phyloP scores from a whole-genome alignment of 345 rosid species.

The Passiflora organensis region DNA sequence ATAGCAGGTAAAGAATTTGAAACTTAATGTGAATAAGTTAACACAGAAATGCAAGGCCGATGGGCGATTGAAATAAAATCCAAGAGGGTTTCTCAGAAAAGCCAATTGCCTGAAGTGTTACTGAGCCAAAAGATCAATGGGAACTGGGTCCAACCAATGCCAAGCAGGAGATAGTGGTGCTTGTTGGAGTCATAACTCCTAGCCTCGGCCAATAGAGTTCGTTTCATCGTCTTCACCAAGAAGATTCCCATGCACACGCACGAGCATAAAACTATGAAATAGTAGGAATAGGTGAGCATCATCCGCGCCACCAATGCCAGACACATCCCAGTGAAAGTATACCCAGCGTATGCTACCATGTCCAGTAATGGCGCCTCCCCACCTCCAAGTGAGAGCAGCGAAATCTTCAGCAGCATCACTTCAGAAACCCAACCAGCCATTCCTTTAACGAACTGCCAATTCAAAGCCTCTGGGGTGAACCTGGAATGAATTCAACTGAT shows the following conservation, averaged over 20 bases:
- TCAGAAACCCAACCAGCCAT: conserved; percentile 46
- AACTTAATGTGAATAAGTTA: background rate
- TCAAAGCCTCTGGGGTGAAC: conserved; percentile 49
- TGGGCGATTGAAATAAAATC: background rate
- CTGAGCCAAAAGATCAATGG: conserved; percentile 34
- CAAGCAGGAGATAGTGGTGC: conserved; percentile 30
- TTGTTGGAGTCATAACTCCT: conserved; percentile 25
- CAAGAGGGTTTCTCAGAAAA: background rate
- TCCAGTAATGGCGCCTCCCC: conserved; percentile 51
- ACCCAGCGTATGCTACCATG: conserved; percentile 50
- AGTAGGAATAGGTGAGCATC: conserved; percentile 34
- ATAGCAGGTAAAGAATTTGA: too few species aligned
- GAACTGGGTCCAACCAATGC: conserved; percentile 31
- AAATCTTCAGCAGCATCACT: conserved; percentile 43
- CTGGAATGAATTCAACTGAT: conserved; percentile 10
- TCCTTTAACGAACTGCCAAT: conserved; percentile 54
- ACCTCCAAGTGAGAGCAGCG: conserved; percentile 41
- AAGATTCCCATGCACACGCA: conserved; percentile 47
- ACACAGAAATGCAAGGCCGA: too few species aligned
- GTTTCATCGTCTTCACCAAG: conserved; percentile 54
- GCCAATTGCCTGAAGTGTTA: conserved; percentile 19
- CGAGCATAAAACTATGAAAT: conserved; percentile 38
- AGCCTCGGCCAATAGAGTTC: conserved; percentile 27
- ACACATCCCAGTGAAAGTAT: conserved; percentile 48
- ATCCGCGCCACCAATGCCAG: conserved; percentile 38